These are phyloP conservation scores for Aspergillus jensenii DNA, from an alignment of 2,329 filamentous ascomycete genomes.

Conservation along the genomic window DNA sequence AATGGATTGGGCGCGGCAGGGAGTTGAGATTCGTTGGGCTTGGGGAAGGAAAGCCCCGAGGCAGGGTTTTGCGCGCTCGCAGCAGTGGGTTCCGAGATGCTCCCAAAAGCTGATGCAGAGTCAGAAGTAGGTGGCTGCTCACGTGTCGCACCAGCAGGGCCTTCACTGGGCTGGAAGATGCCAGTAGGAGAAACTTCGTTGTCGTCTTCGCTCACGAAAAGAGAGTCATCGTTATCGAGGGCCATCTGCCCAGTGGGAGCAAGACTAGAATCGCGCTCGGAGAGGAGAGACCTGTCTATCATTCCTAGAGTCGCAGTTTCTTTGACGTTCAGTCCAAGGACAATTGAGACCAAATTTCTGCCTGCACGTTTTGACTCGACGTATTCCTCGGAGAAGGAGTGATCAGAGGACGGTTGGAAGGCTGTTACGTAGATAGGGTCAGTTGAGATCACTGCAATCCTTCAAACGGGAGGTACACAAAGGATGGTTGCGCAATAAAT, in stretches of 20 bases:
- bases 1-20: slow-evolving; percentile 10
- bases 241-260: slow-evolving; percentile 26
- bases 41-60: slow-evolving; percentile 1
- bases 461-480: neutral
- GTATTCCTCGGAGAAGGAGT: slow-evolving; percentile 53
- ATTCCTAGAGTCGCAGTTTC: slow-evolving; percentile 52
- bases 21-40: slow-evolving; percentile 10
- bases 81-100: slow-evolving; percentile 16
- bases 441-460: slow-evolving; percentile 17
- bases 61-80: neutral
- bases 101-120: slow-evolving; percentile 21
- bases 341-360: slow-evolving; percentile 56
- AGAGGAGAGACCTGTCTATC: slow-evolving; percentile 45
- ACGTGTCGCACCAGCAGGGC: slow-evolving; percentile 6
- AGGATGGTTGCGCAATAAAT: neutral
- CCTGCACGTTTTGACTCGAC: slow-evolving; percentile 61
- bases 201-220: slow-evolving; percentile 41
- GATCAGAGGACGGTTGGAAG: slow-evolving; percentile 47
- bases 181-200: slow-evolving; percentile 22
- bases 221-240: slow-evolving; percentile 32
- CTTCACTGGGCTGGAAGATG: slow-evolving; percentile 20
- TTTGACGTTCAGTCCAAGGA: slow-evolving; percentile 55
- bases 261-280: slow-evolving; percentile 22
- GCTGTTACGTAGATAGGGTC: slow-evolving; percentile 27
- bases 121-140: slow-evolving; percentile 15